A percentile compares a stretch with the other conserved stretches of the same genome.
Conservation (phyloP, 768 basidiomycete species). For the Sutorius australiensis region DNA sequence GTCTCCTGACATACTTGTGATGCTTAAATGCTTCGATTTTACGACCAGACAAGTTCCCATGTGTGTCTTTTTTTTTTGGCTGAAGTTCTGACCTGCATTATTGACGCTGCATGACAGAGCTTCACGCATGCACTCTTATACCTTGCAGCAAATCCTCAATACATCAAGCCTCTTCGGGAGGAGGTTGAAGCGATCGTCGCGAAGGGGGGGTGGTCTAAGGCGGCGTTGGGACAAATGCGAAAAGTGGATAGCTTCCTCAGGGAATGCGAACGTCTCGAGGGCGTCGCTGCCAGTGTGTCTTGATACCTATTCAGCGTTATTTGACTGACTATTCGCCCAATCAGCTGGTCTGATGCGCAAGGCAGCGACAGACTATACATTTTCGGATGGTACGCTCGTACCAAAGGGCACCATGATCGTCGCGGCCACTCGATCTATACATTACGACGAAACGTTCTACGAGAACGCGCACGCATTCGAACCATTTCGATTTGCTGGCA, state of each 20-base stretch:
- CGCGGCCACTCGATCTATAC: conserved; percentile 17
- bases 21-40: neutral
- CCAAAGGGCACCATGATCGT: conserved; percentile 32
- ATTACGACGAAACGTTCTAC: conserved; percentile 10
- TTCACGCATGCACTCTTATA: conserved; percentile 29
- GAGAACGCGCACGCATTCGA: neutral
- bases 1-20: neutral
- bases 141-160: conserved; percentile 35
- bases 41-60: neutral
- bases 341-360: conserved; percentile 31
- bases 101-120: conserved; percentile 15
- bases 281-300: conserved; percentile 15
- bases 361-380: conserved; percentile 31
- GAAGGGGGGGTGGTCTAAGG: conserved; percentile 6
- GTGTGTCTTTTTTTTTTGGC: neutral
- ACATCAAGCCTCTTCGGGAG: conserved; percentile 32
- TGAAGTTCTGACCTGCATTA: neutral
- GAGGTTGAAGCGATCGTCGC: neutral
- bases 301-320: neutral
- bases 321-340: neutral
- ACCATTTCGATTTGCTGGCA: conserved; percentile 12
- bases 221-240: conserved; percentile 26
- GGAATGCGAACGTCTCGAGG: conserved; percentile 11
- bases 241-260: conserved; percentile 38
- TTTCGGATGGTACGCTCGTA: conserved; percentile 38